Conservation (phyloP, 1,139 yeast genomes). For the Arxiozyma slooffiae region DNA sequence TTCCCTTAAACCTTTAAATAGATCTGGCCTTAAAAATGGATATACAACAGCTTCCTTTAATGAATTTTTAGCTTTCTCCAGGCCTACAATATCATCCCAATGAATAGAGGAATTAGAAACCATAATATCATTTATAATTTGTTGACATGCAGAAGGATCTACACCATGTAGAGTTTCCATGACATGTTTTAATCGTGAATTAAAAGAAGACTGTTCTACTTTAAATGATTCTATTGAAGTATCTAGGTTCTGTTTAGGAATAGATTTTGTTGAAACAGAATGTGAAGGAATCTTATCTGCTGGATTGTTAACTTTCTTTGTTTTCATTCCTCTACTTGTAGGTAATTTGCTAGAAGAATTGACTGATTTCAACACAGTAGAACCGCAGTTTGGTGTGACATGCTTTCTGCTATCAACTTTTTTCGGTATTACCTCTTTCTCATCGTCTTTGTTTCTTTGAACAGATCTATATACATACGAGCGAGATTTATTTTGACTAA, state of each 20-base stretch:
- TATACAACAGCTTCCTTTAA: slow-evolving; percentile 58
- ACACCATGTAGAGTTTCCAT: slow-evolving; percentile 32
- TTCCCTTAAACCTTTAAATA: slow-evolving; percentile 51
- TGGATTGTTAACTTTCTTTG: neutral
- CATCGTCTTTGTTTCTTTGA: neutral
- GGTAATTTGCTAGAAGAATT: neutral
- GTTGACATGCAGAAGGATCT: slow-evolving; percentile 37
- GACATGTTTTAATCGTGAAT: slow-evolving; percentile 6
- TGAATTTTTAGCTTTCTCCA: slow-evolving; percentile 46
- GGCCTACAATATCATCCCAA: slow-evolving; percentile 60
- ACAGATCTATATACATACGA: neutral
- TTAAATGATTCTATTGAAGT: neutral
- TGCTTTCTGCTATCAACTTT: neutral
- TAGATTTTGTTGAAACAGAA: neutral
- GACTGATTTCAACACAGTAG: neutral
- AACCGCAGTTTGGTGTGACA: neutral
- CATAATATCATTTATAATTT: slow-evolving; percentile 40
- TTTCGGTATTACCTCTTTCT: neutral
- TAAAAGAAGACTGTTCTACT: neutral
- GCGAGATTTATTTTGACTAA: neutral
- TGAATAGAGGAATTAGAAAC: slow-evolving; percentile 48
- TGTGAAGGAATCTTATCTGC: neutral
- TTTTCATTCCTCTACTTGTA: neutral
- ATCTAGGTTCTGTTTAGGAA: neutral
- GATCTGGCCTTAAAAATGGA: slow-evolving; percentile 55